Evolutionary conservation across 148 eudicot species (phyloP).

Genomic region (Amaranthus hypochondriacus): DNA sequence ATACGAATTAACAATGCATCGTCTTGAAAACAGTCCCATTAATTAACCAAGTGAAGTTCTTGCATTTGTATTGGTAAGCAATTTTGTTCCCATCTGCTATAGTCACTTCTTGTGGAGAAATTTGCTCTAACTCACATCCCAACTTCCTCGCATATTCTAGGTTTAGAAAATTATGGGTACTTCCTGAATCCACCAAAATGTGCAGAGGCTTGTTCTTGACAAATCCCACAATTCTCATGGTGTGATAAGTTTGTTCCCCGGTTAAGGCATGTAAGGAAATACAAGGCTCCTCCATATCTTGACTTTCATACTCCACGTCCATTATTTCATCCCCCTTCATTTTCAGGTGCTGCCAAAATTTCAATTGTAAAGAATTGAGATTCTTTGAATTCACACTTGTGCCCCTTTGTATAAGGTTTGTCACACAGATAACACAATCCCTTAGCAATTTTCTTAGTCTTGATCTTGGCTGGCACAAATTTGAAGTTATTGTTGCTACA

Average conservation of each 20-base stretch:
- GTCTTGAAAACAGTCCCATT: not conserved
- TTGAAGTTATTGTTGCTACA: too few species aligned
- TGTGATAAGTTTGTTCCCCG: not conserved
- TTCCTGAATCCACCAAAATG: not conserved
- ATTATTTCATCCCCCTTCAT: too few species aligned
- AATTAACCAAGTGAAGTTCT: not conserved
- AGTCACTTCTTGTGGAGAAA: not conserved
- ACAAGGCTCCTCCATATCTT: too few species aligned
- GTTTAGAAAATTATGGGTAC: not conserved
- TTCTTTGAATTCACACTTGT: too few species aligned
- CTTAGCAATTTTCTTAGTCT: too few species aligned
- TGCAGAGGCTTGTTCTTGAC: not conserved
- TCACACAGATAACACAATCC: too few species aligned
- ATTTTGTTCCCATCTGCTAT: not conserved
- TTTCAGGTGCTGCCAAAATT: too few species aligned
- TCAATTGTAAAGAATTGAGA: too few species aligned
- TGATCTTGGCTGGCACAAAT: too few species aligned
- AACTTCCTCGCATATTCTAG: not conserved
- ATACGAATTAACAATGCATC: not conserved
- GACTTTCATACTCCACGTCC: too few species aligned
- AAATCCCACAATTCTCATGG: not conserved
- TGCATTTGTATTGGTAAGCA: not conserved
- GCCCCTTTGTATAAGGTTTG: too few species aligned
- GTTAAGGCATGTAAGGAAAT: too few species aligned
- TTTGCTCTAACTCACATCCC: not conserved